Evolutionary conservation across 1,139 yeast species (phyloP), one percentile per base, ranked within the genome.

Genomic region (Geotrichum klebahnii): DNA sequence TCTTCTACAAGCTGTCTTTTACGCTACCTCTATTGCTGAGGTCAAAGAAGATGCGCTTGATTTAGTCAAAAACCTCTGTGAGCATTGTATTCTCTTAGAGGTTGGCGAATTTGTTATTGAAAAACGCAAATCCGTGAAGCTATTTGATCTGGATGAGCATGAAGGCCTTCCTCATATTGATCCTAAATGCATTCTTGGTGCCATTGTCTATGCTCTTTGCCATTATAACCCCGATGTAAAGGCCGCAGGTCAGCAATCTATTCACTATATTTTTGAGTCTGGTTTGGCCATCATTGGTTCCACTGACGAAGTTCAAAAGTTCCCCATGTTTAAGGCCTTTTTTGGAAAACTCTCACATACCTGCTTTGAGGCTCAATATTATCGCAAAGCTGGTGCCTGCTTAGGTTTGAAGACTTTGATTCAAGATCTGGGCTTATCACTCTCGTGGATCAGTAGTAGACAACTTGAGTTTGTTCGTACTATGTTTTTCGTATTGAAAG

Each of bases 381-480:
- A 84, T 64, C 76, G 82, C 34, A 92, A 94, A 60, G 75, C 87
- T 19, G 97, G 97, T 8, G 97, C 97, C 28, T 81, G 92, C 36
- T 64, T 86, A 19, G 98, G 98, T 26, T 72, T 94, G 48, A 76
- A 80, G 57, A 79, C 89, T 1, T 72, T 92, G 71, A 76, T 88
- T 37, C 78, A 79, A 48, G 88, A 83, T 46, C 71, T 87, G 40
- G 76, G 73, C 1, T 78, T 87, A 42, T 86, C 96, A 1, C 72
- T 80, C 1, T 70, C 75, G 1, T 89, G 95, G 82, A 81, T 92
- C 59, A 77, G 78, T 77, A 53, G 80, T 45, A 77, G 94, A 37
- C 96, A 89, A 63, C 78, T 85, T 58, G 97, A 92, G 63, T 74
- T 92, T 43, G 82, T 88, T 2, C 78, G 96, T 44, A 89, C 96